These are phyloP conservation scores for Sicyos edulis DNA, from an alignment of 306 rosid genomes.

Conservation along the genomic window DNA sequence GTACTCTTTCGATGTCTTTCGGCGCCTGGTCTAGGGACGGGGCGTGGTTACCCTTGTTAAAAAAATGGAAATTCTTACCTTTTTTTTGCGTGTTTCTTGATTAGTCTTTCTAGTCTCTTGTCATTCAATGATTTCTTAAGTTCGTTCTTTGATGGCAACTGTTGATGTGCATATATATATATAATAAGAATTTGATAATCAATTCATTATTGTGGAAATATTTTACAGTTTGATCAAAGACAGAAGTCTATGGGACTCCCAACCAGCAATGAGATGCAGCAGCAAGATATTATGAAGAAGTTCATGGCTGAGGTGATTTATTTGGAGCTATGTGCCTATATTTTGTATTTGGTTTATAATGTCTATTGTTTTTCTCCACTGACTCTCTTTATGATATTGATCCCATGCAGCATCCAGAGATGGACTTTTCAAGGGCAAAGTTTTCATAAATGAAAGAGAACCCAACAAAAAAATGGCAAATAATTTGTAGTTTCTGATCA, in stretches of 20 bases:
- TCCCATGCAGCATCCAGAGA: slow-evolving; percentile 82
- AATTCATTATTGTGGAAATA: background rate
- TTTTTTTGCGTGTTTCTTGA: no score
- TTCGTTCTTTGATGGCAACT: no score
- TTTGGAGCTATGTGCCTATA: background rate
- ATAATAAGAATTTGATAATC: background rate
- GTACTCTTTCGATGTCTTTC: no score
- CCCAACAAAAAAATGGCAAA: background rate
- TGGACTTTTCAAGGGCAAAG: slow-evolving; percentile 85
- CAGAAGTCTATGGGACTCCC: slow-evolving; percentile 89
- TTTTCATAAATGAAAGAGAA: slow-evolving; percentile 30
- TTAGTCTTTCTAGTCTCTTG: no score
- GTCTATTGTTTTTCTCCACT: background rate
- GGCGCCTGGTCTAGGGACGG: no score
- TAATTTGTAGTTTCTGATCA: background rate
- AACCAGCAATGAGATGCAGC: slow-evolving; percentile 73
- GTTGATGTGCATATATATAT: no score
- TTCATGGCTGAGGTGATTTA: slow-evolving; percentile 66
- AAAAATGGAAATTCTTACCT: no score
- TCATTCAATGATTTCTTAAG: no score
- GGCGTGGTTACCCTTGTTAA: no score
- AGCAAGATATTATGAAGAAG: slow-evolving; percentile 75
- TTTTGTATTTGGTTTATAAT: background rate
- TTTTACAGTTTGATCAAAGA: slow-evolving; percentile 78
- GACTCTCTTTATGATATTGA: background rate